phyloP scores from a whole-genome alignment of 768 basidiomycete genomes.

The Glaciozyma antarctica region DNA sequence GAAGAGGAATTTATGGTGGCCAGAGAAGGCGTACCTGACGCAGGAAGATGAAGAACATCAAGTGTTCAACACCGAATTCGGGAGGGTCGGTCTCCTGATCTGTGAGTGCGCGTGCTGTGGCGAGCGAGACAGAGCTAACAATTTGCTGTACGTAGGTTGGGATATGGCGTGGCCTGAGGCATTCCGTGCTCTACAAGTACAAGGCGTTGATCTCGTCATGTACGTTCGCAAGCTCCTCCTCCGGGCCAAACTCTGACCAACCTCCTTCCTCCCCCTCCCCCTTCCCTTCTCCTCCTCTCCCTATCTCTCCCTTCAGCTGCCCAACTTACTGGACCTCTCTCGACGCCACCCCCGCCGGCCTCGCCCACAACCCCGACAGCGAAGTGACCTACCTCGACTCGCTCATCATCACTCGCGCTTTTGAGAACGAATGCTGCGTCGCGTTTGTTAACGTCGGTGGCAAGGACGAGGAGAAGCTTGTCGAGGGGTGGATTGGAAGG shows the following conservation, averaged over 20 bases:
- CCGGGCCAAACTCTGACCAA: background rate
- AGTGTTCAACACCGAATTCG: constrained; percentile 32
- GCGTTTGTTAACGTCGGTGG: constrained; percentile 23
- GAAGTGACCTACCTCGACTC: constrained; percentile 27
- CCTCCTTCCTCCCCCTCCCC: background rate
- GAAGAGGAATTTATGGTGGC: constrained; percentile 11
- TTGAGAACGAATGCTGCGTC: constrained; percentile 31
- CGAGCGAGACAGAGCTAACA: background rate
- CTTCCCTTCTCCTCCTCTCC: too few species aligned
- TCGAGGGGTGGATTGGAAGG: constrained; percentile 17
- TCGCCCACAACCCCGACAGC: constrained; percentile 16
- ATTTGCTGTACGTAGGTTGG: background rate
- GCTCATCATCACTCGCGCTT: constrained; percentile 28
- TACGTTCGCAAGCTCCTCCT: background rate
- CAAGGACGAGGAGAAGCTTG: background rate
- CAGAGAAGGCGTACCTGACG: constrained; percentile 26
- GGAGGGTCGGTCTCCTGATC: constrained; percentile 26
- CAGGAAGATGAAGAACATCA: constrained; percentile 19
- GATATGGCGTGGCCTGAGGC: constrained; percentile 23
- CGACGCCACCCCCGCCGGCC: constrained; percentile 16
- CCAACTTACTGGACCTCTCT: constrained; percentile 32
- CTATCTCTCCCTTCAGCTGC: constrained; percentile 1
- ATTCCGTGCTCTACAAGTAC: constrained; percentile 14
- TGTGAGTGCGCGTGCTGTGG: constrained; percentile 13
- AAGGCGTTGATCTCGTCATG: constrained; percentile 20